Conservation (phyloP, 768 basidiomycete genomes). For the Lentinula aciculospora region DNA sequence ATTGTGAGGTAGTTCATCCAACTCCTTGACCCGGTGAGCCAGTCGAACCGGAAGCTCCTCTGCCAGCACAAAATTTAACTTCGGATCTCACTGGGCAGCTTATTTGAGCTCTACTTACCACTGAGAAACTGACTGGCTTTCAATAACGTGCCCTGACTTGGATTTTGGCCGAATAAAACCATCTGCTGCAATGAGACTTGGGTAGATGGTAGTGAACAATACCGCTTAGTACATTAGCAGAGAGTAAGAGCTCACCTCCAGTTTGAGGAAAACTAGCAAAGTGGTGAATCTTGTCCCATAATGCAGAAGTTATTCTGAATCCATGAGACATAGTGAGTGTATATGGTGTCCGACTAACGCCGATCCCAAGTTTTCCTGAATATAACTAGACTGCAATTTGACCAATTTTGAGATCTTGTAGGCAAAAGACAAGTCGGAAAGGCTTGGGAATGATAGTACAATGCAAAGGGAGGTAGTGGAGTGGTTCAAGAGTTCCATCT, state of each 20-base stretch:
- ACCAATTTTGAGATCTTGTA: background rate
- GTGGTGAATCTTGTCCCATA: slow-evolving; percentile 91
- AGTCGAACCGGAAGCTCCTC: slow-evolving; percentile 95
- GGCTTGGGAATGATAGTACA: background rate
- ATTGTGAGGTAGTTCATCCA: slow-evolving; percentile 90
- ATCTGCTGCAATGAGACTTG: slow-evolving; percentile 91
- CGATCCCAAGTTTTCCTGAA: background rate
- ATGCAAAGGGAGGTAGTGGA: background rate
- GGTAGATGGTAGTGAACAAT: slow-evolving; percentile 18
- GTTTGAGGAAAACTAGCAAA: slow-evolving; percentile 92
- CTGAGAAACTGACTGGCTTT: slow-evolving; percentile 86
- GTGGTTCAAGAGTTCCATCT: background rate
- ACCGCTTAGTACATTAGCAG: background rate
- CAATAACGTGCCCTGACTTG: slow-evolving; percentile 89
- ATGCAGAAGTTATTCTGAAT: slow-evolving; percentile 69
- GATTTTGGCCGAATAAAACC: slow-evolving; percentile 96
- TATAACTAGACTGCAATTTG: too few species aligned
- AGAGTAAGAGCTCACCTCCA: slow-evolving; percentile 50
- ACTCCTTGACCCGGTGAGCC: slow-evolving; percentile 93
- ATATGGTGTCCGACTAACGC: background rate
- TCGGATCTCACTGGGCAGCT: background rate
- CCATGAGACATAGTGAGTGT: slow-evolving; percentile 39
- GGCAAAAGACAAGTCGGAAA: background rate
- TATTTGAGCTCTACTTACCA: slow-evolving; percentile 33
- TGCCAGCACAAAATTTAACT: slow-evolving; percentile 17